These are phyloP conservation scores for Lactarius sanguifluus DNA, from an alignment of 768 basidiomycete genomes.

Conservation along the genomic window DNA sequence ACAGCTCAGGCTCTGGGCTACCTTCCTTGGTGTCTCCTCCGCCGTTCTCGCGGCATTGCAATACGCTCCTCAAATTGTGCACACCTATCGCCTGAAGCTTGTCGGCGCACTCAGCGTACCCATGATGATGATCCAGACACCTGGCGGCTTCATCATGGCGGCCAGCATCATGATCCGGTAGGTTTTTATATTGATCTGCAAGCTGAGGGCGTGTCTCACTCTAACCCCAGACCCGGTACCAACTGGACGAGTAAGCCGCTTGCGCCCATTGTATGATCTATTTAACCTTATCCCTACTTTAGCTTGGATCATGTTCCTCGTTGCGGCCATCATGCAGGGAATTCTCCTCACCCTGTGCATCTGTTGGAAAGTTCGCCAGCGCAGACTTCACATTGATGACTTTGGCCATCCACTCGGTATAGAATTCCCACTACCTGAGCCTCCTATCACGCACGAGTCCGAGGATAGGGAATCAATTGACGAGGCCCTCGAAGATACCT, in stretches of 20 bases:
- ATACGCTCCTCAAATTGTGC: slow-evolving; percentile 83
- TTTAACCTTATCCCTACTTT: slow-evolving; percentile 13
- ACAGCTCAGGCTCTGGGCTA: slow-evolving; percentile 64
- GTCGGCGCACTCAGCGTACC: slow-evolving; percentile 93
- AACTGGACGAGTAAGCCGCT: slow-evolving; percentile 74
- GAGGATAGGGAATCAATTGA: slow-evolving; percentile 28
- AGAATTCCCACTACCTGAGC: slow-evolving; percentile 24
- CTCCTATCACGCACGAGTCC: slow-evolving; percentile 16
- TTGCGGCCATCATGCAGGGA: slow-evolving; percentile 83
- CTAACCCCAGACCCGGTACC: slow-evolving; percentile 58
- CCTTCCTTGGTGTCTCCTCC: slow-evolving; percentile 81
- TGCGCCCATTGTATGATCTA: neutral
- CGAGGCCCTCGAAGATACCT: slow-evolving; percentile 26
- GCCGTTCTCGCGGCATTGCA: slow-evolving; percentile 78
- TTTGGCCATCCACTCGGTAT: slow-evolving; percentile 63
- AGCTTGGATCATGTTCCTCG: slow-evolving; percentile 82
- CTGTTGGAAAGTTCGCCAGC: slow-evolving; percentile 79
- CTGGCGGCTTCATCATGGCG: slow-evolving; percentile 87
- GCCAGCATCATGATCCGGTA: slow-evolving; percentile 72
- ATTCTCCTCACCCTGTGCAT: slow-evolving; percentile 83
- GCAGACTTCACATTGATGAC: slow-evolving; percentile 75
- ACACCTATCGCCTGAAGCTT: slow-evolving; percentile 74
- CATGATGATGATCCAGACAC: slow-evolving; percentile 95
- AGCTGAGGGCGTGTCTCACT: neutral
- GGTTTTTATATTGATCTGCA: slow-evolving; percentile 27